Conservation (phyloP, 2,329 filamentous ascomycete genomes). For the Cytospora paraplurivora region DNA sequence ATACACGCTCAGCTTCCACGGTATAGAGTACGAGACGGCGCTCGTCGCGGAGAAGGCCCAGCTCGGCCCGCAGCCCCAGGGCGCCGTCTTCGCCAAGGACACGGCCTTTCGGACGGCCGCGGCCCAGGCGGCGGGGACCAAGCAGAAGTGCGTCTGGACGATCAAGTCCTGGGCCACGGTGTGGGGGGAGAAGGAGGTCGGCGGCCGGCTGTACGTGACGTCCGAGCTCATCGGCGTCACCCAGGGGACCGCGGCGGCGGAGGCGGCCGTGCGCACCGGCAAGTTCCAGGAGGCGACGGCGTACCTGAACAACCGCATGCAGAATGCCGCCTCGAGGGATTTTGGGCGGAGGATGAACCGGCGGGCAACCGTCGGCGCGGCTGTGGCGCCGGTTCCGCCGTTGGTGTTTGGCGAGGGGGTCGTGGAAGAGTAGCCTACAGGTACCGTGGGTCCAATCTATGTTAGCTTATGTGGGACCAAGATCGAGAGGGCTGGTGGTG, state of each 20-base stretch:
- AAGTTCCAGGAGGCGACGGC: constrained; percentile 48
- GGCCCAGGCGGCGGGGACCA: constrained; percentile 24
- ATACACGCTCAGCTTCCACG: constrained; percentile 22
- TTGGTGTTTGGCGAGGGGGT: constrained; percentile 37
- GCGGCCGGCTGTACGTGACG: constrained; percentile 62
- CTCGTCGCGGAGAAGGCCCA: constrained; percentile 22
- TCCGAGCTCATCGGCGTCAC: constrained; percentile 46
- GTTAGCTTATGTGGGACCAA: background rate
- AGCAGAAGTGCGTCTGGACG: constrained; percentile 28
- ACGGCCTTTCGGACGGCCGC: constrained; percentile 27
- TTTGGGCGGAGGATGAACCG: constrained; percentile 47
- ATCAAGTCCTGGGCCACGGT: constrained; percentile 30
- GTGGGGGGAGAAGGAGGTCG: constrained; percentile 47
- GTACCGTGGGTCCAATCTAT: background rate
- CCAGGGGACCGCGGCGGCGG: constrained; percentile 20
- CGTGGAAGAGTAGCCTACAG: constrained; percentile 30
- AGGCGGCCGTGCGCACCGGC: constrained; percentile 41
- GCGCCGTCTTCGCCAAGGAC: constrained; percentile 26
- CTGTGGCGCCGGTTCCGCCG: constrained; percentile 38
- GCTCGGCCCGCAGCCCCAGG: constrained; percentile 25
- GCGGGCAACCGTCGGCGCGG: constrained; percentile 46
- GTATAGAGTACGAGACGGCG: constrained; percentile 25
- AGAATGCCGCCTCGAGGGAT: constrained; percentile 44
- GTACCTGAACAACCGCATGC: constrained; percentile 56
- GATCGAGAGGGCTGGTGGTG: background rate